Conservation (phyloP, 805 yeast species). For the Yamadazyma insecticola region DNA sequence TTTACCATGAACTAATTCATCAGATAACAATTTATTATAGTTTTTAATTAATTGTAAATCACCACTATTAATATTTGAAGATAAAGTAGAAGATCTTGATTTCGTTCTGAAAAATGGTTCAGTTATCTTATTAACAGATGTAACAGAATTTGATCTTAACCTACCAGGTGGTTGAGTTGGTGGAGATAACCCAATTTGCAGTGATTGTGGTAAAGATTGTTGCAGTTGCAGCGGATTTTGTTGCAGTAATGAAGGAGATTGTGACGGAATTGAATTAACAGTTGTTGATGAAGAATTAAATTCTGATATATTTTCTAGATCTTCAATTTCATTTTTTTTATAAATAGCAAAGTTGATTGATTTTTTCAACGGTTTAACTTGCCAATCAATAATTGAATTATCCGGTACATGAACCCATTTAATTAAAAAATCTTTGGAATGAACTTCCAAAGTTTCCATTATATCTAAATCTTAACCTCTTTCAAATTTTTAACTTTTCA, state of each 20-base stretch:
- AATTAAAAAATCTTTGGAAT: constrained; percentile 81
- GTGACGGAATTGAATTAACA: constrained; percentile 8
- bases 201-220: too few species aligned
- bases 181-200: too few species aligned
- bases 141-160: constrained; percentile 23
- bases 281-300: constrained; percentile 8
- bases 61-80: constrained; percentile 32
- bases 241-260: not conserved
- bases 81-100: constrained; percentile 36
- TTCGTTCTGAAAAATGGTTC: constrained; percentile 29
- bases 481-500: too few species aligned
- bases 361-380: constrained; percentile 63
- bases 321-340: constrained; percentile 22
- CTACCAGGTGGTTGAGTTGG: constrained; percentile 2
- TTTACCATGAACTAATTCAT: constrained; percentile 59
- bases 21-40: constrained; percentile 48
- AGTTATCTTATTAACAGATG: constrained; percentile 31
- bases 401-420: constrained; percentile 85
- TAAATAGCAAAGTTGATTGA: constrained; percentile 40
- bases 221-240: too few species aligned
- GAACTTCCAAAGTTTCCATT: constrained; percentile 90
- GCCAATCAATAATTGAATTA: constrained; percentile 67
- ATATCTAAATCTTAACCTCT: too few species aligned
- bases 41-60: constrained; percentile 52
- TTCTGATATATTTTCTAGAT: constrained; percentile 1